Percentiles rank a stretch among this genome's conserved stretches.
These are phyloP conservation scores for Aphanomyces invadans DNA, from an alignment of 352 stramenopile species.

Conservation along the genomic window DNA sequence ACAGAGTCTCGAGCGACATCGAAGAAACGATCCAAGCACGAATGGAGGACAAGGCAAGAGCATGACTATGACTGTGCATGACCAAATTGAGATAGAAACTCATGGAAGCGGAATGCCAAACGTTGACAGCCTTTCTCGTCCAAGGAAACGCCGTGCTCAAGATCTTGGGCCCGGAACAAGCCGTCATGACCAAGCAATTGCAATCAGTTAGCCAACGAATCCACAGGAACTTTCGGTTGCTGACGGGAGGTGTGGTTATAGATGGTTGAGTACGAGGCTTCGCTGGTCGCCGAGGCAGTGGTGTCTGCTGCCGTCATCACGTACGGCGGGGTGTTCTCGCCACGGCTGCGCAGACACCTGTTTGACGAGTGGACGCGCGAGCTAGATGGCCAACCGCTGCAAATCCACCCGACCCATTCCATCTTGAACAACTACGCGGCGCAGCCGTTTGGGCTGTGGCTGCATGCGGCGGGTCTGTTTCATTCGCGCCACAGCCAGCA, in stretches of 20 bases:
- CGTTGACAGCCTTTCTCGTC: conserved; percentile 35
- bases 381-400: neutral
- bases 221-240: too few relatives aligned
- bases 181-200: conserved; percentile 33
- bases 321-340: conserved; percentile 31
- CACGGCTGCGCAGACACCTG: conserved; percentile 21
- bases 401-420: neutral
- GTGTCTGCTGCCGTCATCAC: conserved; percentile 36
- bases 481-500: conserved; percentile 5
- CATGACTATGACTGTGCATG: neutral
- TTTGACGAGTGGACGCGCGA: conserved; percentile 26
- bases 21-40: conserved; percentile 13
- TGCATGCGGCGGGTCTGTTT: conserved; percentile 11
- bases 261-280: conserved; percentile 20
- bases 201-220: conserved; percentile 32
- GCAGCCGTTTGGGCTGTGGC: neutral
- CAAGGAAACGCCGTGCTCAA: conserved; percentile 16
- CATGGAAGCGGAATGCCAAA: conserved; percentile 29
- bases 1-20: conserved; percentile 28
- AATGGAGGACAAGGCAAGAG: conserved; percentile 16
- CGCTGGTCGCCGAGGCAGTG: conserved; percentile 32
- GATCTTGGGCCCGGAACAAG: conserved; percentile 27
- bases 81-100: conserved; percentile 27
- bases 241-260: neutral
- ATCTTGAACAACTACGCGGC: conserved; percentile 2